A percentile compares a stretch with the other conserved stretches of the same genome.
Conservation (phyloP, 2,329 filamentous ascomycete genomes). For the Rhinocladiella mackenziei region DNA sequence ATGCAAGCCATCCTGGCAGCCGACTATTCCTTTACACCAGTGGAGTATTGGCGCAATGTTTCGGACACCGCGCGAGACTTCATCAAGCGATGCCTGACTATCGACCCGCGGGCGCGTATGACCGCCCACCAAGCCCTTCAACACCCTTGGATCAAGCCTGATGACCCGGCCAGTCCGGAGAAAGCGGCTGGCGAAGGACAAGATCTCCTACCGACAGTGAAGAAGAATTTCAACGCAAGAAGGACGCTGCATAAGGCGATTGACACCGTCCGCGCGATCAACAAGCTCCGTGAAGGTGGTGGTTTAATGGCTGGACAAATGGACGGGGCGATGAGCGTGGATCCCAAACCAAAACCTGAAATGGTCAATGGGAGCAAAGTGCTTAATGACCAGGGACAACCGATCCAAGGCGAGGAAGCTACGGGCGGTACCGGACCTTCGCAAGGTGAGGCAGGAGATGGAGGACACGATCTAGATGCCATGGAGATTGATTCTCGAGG, state of each 20-base stretch:
- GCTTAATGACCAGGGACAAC: slow-evolving; percentile 35
- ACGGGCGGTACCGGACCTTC: slow-evolving; percentile 24
- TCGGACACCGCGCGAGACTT: slow-evolving; percentile 83
- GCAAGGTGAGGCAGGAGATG: slow-evolving; percentile 31
- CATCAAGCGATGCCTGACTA: slow-evolving; percentile 84
- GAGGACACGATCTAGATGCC: slow-evolving; percentile 36
- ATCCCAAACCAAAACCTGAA: slow-evolving; percentile 52
- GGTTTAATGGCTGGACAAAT: slow-evolving; percentile 53
- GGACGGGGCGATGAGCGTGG: slow-evolving; percentile 56
- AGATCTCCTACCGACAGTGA: slow-evolving; percentile 61
- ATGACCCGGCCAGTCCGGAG: slow-evolving; percentile 41
- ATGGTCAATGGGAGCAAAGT: slow-evolving; percentile 44
- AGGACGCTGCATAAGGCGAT: slow-evolving; percentile 64
- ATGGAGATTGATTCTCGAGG: slow-evolving; percentile 58
- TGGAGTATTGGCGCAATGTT: slow-evolving; percentile 95
- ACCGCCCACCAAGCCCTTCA: slow-evolving; percentile 75
- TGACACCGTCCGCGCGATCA: slow-evolving; percentile 64
- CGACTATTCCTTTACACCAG: slow-evolving; percentile 90
- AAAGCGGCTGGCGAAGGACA: slow-evolving; percentile 37
- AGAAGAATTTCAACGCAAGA: slow-evolving; percentile 67
- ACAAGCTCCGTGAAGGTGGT: slow-evolving; percentile 60
- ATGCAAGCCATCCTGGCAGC: slow-evolving; percentile 98
- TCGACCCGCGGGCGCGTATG: slow-evolving; percentile 82
- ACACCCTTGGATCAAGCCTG: slow-evolving; percentile 61
- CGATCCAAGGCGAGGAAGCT: slow-evolving; percentile 26